A percentile compares a stretch with the other conserved stretches of the same genome.
Conservation (phyloP, 1,284 basidiomycete genomes). For the Rhodotorula mucilaginosa region DNA sequence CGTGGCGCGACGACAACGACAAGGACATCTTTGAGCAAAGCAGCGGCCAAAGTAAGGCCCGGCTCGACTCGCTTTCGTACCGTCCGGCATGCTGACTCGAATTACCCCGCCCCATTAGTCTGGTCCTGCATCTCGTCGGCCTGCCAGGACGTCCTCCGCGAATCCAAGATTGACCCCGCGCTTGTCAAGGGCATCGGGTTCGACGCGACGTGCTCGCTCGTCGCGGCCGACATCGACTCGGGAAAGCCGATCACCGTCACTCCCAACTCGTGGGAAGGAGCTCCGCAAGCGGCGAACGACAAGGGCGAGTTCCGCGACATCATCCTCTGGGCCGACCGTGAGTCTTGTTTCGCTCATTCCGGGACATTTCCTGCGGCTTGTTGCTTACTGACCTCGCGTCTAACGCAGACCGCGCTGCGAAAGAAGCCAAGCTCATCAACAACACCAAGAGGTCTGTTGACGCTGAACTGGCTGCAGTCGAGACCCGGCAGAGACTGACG, state of each 20-base stretch:
- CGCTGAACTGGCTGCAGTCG: not conserved
- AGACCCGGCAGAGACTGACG: accelerated
- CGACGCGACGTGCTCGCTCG: slow-evolving; percentile 94
- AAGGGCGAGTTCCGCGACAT: slow-evolving; percentile 70
- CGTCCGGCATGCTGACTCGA: not conserved
- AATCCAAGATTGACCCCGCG: slow-evolving; percentile 62
- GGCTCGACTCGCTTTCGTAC: not conserved
- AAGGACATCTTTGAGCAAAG: slow-evolving; percentile 94
- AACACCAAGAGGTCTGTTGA: slow-evolving; percentile 52
- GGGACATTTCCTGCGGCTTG: slow-evolving; percentile 26
- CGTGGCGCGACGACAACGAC: slow-evolving; percentile 79
- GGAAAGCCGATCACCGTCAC: slow-evolving; percentile 80
- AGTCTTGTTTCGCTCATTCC: not conserved
- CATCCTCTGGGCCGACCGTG: slow-evolving; percentile 72
- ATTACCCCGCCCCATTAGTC: slow-evolving; percentile 49
- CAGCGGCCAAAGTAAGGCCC: slow-evolving; percentile 46
- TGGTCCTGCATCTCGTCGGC: slow-evolving; percentile 75
- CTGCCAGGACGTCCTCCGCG: slow-evolving; percentile 66
- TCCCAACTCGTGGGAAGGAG: slow-evolving; percentile 61
- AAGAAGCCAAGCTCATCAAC: slow-evolving; percentile 89
- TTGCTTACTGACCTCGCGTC: slow-evolving; percentile 44
- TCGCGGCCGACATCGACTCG: slow-evolving; percentile 67
- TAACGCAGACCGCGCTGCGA: slow-evolving; percentile 72
- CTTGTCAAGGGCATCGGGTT: slow-evolving; percentile 87
- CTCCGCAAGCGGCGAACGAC: slow-evolving; percentile 21